Evolutionary conservation across 164 flowering plant genomes (phyloP), one percentile per base, ranked within the genome.

Genomic region (Kingdonia uniflora): DNA sequence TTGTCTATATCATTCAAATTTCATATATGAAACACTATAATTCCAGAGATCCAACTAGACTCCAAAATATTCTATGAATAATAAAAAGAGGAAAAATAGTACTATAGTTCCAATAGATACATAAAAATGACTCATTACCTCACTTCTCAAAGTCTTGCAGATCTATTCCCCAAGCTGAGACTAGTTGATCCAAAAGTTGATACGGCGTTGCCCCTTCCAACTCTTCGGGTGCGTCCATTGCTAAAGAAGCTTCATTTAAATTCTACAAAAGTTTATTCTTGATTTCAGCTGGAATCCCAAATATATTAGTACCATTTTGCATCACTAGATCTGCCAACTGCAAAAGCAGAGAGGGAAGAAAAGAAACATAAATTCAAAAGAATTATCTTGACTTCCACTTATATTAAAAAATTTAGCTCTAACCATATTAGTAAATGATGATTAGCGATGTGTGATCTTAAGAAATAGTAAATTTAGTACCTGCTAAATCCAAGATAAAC

Each of bases 401-500:
- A n/a, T n/a, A n/a, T n/a, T n/a, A n/a, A n/a, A n/a, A n/a, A n/a
- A n/a, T n/a, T n/a, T n/a, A n/a, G n/a, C n/a, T n/a, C n/a, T n/a
- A n/a, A n/a, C n/a, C n/a, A n/a, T n/a, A n/a, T n/a, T n/a, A n/a
- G n/a, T n/a, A n/a, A n/a, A n/a, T n/a, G n/a, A n/a, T n/a, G n/a
- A n/a, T n/a, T n/a, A n/a, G n/a, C n/a, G n/a, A n/a, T n/a, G n/a
- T n/a, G n/a, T n/a, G n/a, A n/a, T n/a, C n/a, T n/a, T n/a, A n/a
- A n/a, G 4, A 29, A 29, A 29, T 3, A 29, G 35, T 29, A 29
- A 29, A 29, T 10, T 8, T 12, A 5, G 11, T 71, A 88, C 97
- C 97, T 86, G 99, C 59, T 92, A 94, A 67, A 74, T 70, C 97
- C 99, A 92, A 20, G 75, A 79, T 59, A 92, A 76, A 61, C 83